These are phyloP conservation scores for Hysterium pulicare DNA, from an alignment of 2,329 filamentous ascomycete species.

Conservation along the genomic window DNA sequence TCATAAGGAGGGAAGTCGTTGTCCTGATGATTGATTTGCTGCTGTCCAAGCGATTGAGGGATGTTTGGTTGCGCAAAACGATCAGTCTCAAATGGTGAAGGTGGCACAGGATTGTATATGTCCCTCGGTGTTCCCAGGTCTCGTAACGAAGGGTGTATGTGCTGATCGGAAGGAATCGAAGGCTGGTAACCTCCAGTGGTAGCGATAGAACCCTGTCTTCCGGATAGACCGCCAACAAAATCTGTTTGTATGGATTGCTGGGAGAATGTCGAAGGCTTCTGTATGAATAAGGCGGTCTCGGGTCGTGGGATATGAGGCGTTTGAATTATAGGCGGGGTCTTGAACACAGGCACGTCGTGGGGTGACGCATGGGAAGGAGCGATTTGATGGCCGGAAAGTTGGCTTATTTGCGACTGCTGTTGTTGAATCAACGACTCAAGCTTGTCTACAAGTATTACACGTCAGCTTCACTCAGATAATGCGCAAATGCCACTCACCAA, in stretches of 20 bases:
- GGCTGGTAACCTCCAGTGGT: slow-evolving; percentile 26
- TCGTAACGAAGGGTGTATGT: slow-evolving; percentile 18
- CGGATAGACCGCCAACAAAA: slow-evolving; percentile 33
- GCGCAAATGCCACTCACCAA: slow-evolving; percentile 47
- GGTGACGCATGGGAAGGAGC: slow-evolving; percentile 23
- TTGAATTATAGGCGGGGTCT: slow-evolving; percentile 34
- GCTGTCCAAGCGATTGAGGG: slow-evolving; percentile 10
- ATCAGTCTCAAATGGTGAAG: slow-evolving; percentile 23
- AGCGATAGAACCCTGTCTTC: slow-evolving; percentile 19
- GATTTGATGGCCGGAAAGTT: slow-evolving; percentile 34
- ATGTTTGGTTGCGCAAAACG: slow-evolving; percentile 26
- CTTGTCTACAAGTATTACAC: slow-evolving; percentile 38
- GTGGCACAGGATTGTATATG: slow-evolving; percentile 15
- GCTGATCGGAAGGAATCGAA: slow-evolving; percentile 18
- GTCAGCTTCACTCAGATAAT: slow-evolving; percentile 2
- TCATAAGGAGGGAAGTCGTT: slow-evolving; percentile 58
- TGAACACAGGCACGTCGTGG: slow-evolving; percentile 32
- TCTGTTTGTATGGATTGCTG: slow-evolving; percentile 27
- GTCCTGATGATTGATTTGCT: slow-evolving; percentile 29
- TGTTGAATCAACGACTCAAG: slow-evolving; percentile 43
- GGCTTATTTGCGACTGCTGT: slow-evolving; percentile 47
- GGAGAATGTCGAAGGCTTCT: slow-evolving; percentile 40
- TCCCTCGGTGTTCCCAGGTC: slow-evolving; percentile 22
- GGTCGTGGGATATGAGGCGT: slow-evolving; percentile 42
- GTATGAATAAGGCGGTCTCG: slow-evolving; percentile 46